Evolutionary conservation across 768 basidiomycete genomes (phyloP), one percentile per base, ranked within the genome.

Genomic region (Mycena haematopus): DNA sequence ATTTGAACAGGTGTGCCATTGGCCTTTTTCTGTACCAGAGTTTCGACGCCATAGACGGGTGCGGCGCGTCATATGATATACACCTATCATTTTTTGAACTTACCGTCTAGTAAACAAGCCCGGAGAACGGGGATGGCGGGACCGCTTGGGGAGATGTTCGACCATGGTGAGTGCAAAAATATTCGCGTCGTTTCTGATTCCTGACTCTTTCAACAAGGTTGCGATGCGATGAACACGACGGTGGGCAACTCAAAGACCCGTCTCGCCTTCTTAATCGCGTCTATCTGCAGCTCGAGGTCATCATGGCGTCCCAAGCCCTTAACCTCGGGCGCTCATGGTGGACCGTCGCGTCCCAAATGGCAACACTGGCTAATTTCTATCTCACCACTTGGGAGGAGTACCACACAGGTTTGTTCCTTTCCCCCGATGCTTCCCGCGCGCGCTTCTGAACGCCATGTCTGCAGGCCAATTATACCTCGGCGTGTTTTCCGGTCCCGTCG

Each of bases 101-200:
- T 60, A 46, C 24, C 27, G 19, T 24, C 52, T 33, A 94, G 96
- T 17, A 98, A 98, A 74, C 97, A 99, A 76, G 97, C 97, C 22
- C 80, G 97, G 65, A 79, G 96, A 53, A 96, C 95, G 1, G 95
- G 95, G 1, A 99, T 97, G 93, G 91, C 95, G n/a, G 93, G 97
- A 6, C 96, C 96, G 25, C 78, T 99, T 33, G 97, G 97, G 19
- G 93, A 99, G 75, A 90, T 99, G 88, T 99, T 99, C 74, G 97
- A 99, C 72, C 97, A 99, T 75, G 96, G 95, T 90, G 68, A 52
- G 80, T 69, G 9, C 6, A 47, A 13, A 33, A 10, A 42, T 40
- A 17, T 36, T 9, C 47, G 19, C 8, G 33, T 59, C 13, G 56
- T 19, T 27, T 19, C 31, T 36, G 13, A 3, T 33, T n/a, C 10